phyloP scores from a whole-genome alignment of 176 grass and related monocot species.

The Sorghum bicolor region DNA sequence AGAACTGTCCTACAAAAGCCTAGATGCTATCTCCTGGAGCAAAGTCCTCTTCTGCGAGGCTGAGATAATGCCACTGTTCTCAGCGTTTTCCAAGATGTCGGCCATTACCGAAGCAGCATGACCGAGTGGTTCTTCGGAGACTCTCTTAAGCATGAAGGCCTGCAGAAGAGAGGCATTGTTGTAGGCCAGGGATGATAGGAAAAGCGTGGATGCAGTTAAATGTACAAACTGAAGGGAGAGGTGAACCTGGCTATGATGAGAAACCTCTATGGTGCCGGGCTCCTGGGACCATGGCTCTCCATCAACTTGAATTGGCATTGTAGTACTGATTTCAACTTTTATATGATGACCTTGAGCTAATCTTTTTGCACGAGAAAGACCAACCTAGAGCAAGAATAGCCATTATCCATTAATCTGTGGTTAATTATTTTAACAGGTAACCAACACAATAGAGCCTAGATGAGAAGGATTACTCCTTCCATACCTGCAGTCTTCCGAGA shows the following conservation, averaged over 20 bases:
- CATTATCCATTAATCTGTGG: neutral
- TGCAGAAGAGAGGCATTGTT: slow-evolving; percentile 20
- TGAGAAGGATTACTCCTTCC: neutral
- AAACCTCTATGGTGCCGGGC: slow-evolving; percentile 72
- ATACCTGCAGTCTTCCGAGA: slow-evolving; percentile 78
- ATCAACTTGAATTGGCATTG: slow-evolving; percentile 89
- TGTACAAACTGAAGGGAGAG: neutral
- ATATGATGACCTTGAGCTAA: slow-evolving; percentile 75
- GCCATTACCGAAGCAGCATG: slow-evolving; percentile 69
- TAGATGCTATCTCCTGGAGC: slow-evolving; percentile 77
- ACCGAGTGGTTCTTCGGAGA: slow-evolving; percentile 62
- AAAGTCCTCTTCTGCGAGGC: slow-evolving; percentile 64
- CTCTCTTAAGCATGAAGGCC: slow-evolving; percentile 91
- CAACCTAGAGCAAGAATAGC: slow-evolving; percentile 47
- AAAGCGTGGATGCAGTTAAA: neutral
- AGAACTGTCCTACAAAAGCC: slow-evolving; percentile 61
- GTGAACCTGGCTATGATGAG: slow-evolving; percentile 73
- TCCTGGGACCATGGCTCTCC: slow-evolving; percentile 85
- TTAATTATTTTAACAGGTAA: neutral
- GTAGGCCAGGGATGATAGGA: neutral
- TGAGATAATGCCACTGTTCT: slow-evolving; percentile 60
- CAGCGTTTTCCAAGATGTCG: slow-evolving; percentile 77
- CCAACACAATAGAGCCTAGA: neutral
- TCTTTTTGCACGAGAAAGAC: slow-evolving; percentile 70
- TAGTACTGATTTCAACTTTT: slow-evolving; percentile 56